These are phyloP conservation scores for Penicillium crustosum DNA, from an alignment of 2,329 filamentous ascomycete genomes.

Conservation along the genomic window DNA sequence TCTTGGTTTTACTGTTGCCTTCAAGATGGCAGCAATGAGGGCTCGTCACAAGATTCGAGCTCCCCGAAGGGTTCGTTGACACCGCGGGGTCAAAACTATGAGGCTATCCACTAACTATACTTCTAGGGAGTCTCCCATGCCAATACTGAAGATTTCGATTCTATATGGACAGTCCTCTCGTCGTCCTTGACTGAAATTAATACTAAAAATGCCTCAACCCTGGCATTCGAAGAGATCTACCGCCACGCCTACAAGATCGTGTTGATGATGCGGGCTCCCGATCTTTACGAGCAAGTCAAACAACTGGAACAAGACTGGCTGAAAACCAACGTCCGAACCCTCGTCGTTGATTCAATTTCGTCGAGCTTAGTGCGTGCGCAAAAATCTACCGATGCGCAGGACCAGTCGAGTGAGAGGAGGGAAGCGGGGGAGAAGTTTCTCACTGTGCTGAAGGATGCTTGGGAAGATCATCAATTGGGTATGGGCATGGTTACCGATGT, in stretches of 20 bases:
- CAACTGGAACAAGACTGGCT: slow-evolving; percentile 83
- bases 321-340: slow-evolving; percentile 66
- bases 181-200: slow-evolving; percentile 84
- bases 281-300: slow-evolving; percentile 77
- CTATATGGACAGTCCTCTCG: slow-evolving; percentile 74
- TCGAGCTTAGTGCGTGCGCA: slow-evolving; percentile 63
- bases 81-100: slow-evolving; percentile 4
- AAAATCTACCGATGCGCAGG: slow-evolving; percentile 49
- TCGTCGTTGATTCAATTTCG: slow-evolving; percentile 70
- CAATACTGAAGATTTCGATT: slow-evolving; percentile 76
- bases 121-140: slow-evolving; percentile 54
- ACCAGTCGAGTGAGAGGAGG: slow-evolving; percentile 71
- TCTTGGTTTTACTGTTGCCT: not conserved
- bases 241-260: slow-evolving; percentile 93
- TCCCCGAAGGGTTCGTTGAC: slow-evolving; percentile 61
- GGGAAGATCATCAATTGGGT: slow-evolving; percentile 85
- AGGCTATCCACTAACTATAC: slow-evolving; percentile 15
- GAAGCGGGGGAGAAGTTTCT: slow-evolving; percentile 82
- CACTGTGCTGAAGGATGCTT: slow-evolving; percentile 70
- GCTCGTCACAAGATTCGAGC: slow-evolving; percentile 65
- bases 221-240: slow-evolving; percentile 96
- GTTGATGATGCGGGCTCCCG: slow-evolving; percentile 77
- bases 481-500: slow-evolving; percentile 98
- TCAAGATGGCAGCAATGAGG: slow-evolving; percentile 52
- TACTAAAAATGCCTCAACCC: slow-evolving; percentile 79